phyloP scores from a whole-genome alignment of 2,329 filamentous ascomycete genomes.

The Scytalidium sp. region DNA sequence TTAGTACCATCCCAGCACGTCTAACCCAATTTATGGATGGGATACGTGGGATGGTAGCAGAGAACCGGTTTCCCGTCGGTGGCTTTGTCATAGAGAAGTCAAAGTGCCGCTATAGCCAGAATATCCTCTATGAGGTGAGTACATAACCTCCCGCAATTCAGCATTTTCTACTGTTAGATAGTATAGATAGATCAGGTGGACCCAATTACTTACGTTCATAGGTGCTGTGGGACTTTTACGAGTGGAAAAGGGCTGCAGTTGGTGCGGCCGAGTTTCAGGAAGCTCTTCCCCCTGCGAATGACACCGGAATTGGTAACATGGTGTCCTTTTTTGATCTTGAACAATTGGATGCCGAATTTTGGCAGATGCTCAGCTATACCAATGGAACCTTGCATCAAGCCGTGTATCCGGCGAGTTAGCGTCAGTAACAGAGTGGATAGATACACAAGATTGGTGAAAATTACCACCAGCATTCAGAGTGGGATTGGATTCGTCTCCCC shows the following conservation, averaged over 20 bases:
- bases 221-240: not conserved
- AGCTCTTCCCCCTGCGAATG: not conserved
- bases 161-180: not conserved
- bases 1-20: not conserved
- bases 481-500: too few relatives aligned
- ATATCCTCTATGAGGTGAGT: constrained; percentile 2
- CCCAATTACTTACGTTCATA: not conserved
- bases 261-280: not conserved
- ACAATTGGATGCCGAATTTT: not conserved
- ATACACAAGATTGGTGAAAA: not conserved
- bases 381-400: not conserved
- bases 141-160: not conserved
- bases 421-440: not conserved
- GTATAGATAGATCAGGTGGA: not conserved
- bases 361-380: not conserved
- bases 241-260: not conserved
- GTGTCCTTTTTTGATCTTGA: not conserved
- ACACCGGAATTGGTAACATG: not conserved
- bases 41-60: not conserved
- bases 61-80: not conserved
- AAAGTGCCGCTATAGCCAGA: not conserved
- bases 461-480: too few relatives aligned
- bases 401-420: too few relatives aligned
- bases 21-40: not conserved
- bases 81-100: not conserved